Conservation (phyloP, 495 filamentous ascomycete species). For the Aspergillus conjunctus region DNA sequence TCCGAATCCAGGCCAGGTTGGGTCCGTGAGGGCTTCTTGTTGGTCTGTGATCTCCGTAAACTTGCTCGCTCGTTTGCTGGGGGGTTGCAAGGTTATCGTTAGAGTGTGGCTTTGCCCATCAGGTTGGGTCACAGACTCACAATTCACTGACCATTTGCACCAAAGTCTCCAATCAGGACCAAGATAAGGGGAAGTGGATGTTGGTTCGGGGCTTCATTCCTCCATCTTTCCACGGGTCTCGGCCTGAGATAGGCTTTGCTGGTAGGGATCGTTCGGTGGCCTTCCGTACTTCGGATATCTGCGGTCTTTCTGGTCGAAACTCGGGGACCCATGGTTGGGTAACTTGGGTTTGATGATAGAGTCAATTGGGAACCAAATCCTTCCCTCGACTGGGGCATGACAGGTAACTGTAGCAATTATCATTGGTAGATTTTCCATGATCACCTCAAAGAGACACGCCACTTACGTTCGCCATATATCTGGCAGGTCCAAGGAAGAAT, state of each 20-base stretch:
- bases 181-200: slow-evolving; percentile 1
- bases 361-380: not conserved
- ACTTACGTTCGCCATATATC: too few relatives aligned
- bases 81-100: slow-evolving; percentile 10
- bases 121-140: slow-evolving; percentile 11
- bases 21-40: not conserved
- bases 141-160: not conserved
- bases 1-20: not conserved
- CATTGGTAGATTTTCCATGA: not conserved
- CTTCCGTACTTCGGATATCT: not conserved
- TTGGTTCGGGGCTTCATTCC: slow-evolving; percentile 3
- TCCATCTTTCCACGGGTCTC: not conserved
- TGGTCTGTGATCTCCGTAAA: slow-evolving; percentile 1
- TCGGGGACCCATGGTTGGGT: too few relatives aligned
- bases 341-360: not conserved
- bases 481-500: too few relatives aligned
- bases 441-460: too few relatives aligned
- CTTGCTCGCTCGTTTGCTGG: slow-evolving; percentile 8
- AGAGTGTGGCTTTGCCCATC: slow-evolving; percentile 17
- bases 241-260: not conserved
- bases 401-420: not conserved
- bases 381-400: too few relatives aligned
- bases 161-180: slow-evolving; percentile 9
- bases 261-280: not conserved
- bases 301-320: not conserved